Evolutionary conservation across 495 filamentous ascomycete genomes (phyloP), one percentile per base, ranked within the genome.

Genomic region (Neurospora sp.): DNA sequence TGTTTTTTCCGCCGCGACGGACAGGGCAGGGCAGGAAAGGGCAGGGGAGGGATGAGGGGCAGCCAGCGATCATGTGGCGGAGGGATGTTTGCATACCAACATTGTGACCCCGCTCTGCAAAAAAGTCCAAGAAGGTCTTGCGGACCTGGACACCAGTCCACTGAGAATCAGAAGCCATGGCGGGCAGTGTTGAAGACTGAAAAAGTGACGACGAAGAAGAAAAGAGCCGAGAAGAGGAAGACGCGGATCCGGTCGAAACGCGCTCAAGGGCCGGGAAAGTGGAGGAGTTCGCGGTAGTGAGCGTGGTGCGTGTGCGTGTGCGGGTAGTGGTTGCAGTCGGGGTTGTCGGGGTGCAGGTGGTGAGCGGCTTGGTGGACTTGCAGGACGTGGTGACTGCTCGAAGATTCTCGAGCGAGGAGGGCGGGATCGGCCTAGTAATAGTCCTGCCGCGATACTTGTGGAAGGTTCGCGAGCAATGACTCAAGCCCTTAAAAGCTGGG

Each of bases 41-140:
- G 69, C 17, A 37, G n/a, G 28, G 28, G 24, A 38, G 70, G n/a
- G 66, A 71, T 40, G 70, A 40, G 66, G 74, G 72, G 66, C 72
- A 72, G 39, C 54, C 24, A 66, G 28, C 54, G 13, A 66, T 66
- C 54, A 66, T 31, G 54, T 36, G 54, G 54, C 54, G 36, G 24
- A 21, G 43, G 72, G 31, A 31, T 73, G 75, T 71, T 72, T 62
- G 76, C 86, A 48, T 85, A 88, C 86, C 85, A 73, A 88, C 78
- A 37, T 85, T 85, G 79, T 89, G 87, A 73, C 84, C 87, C 75
- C 91, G 89, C 69, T 89, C 85, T 74, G 87, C 86, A 82, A 99
- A 98, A 83, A 93, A 99, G 73, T 94, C 88, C 80, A 94, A 92
- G 69, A 98, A 89, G 71, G 89, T 91, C 81, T 97, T 89, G 77